Evolutionary conservation across 306 rosid genomes (phyloP), one percentile per base, ranked within the genome.

Genomic region (Prunus fruticosa): DNA sequence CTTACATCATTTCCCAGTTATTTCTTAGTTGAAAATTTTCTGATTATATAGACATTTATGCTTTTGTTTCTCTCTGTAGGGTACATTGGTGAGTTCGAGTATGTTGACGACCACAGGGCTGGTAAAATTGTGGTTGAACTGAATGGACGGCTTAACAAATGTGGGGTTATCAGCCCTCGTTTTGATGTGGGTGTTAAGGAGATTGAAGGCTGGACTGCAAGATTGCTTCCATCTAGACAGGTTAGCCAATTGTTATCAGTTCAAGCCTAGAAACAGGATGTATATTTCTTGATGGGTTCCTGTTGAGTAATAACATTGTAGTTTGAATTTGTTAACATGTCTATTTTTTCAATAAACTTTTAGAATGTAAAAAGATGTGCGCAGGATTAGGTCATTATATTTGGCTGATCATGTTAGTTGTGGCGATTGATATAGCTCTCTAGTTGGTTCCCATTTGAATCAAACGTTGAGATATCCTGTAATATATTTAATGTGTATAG

Each of bases 91-190:
- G 92, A 88, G 70, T 88, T 88, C 8, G 92, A 88, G 86, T 82
- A 78, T 32, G 92, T 88, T 65, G 92, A 88, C 2, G 92, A 88
- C 34, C 92, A 88, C 30, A 84, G 92, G 74, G 60, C 92, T 64
- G 92, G 90, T 8, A 88, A 88, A 78, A 88, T 88, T 57, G 93
- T 88, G 22, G 92, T 88, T 13, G 92, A 88, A 64, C 81, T 88
- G 54, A 88, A 88, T 75, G 92, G 92, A 52, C 80, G 92, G 74
- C 83, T 88, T 38, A 88, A 88, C 80, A 88, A 88, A 58, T 88
- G 92, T 54, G 92, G 92, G 18, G 92, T 88, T 19, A 88, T 88
- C 23, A 88, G 92, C 79, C 92, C 92, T 20, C 92, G 92, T 56
- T 88, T 88, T 78, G 93, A 88, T 72, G 83, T 88, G 0, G 90